phyloP scores from a whole-genome alignment of 2,329 filamentous ascomycete genomes.

The Ploettnerulaceae sp. region DNA sequence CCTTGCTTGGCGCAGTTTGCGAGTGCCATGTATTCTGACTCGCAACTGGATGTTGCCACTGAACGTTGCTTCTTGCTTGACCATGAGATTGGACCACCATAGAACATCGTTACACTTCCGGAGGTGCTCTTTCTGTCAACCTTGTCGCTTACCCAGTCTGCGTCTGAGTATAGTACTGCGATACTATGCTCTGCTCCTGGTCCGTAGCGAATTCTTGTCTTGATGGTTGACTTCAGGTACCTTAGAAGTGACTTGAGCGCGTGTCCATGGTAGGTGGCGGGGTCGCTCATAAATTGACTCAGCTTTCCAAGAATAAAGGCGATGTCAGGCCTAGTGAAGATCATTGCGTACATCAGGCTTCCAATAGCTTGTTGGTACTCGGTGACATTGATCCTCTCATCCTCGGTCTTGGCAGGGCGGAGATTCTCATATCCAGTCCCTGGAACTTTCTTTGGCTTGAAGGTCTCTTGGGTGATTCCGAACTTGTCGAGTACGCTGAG shows the following conservation, averaged over 20 bases:
- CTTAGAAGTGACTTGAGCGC: not conserved
- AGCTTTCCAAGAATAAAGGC: slow-evolving; percentile 4
- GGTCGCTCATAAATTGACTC: slow-evolving; percentile 2
- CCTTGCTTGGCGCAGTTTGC: not conserved
- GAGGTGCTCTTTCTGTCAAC: not conserved
- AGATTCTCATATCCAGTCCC: not conserved
- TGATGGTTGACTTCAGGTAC: not conserved
- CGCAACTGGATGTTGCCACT: not conserved
- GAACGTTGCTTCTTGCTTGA: not conserved
- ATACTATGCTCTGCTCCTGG: not conserved
- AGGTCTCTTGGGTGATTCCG: not conserved
- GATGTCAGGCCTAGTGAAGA: slow-evolving; percentile 5
- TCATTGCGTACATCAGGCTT: slow-evolving; percentile 6
- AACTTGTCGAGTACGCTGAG: slow-evolving; percentile 1
- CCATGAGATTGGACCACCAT: not conserved
- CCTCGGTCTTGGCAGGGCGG: not conserved
- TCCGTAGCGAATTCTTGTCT: not conserved
- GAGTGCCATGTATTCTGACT: not conserved
- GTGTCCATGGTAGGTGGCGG: not conserved
- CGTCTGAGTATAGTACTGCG: not conserved
- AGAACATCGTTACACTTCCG: slow-evolving; percentile 3
- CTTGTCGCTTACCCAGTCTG: slow-evolving; percentile 1
- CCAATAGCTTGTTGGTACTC: slow-evolving; percentile 8
- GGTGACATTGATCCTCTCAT: not conserved
- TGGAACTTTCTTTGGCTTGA: not conserved